Percentiles rank a stretch among this genome's conserved stretches.
Evolutionary conservation across 2,329 filamentous ascomycete genomes (phyloP).

Genomic region (Acrocalymma vagum): DNA sequence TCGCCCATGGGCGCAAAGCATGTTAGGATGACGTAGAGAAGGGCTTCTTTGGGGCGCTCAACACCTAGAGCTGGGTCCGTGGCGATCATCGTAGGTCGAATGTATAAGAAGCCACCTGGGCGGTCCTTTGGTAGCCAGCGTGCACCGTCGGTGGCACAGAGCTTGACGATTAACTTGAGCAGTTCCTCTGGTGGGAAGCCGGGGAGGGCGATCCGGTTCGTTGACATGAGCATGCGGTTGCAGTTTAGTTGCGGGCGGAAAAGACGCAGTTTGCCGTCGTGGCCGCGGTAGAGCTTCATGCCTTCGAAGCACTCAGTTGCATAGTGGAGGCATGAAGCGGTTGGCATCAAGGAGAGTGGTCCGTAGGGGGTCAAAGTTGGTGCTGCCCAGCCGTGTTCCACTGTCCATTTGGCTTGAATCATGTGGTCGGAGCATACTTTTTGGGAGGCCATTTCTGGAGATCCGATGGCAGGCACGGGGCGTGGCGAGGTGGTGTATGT

Average conservation of each 20-base stretch:
- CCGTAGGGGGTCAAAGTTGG: constrained; percentile 81
- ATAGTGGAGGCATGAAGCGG: constrained; percentile 84
- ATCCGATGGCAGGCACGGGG: constrained; percentile 50
- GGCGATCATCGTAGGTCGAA: constrained; percentile 87
- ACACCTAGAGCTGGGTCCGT: constrained; percentile 84
- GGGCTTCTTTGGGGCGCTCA: constrained; percentile 79
- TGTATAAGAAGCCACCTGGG: constrained; percentile 78
- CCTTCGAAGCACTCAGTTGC: constrained; percentile 93
- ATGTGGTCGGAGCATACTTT: constrained; percentile 82
- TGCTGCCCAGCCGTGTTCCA: constrained; percentile 71
- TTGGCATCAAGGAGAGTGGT: constrained; percentile 79
- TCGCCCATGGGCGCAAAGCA: constrained; percentile 57
- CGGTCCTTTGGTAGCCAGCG: constrained; percentile 80
- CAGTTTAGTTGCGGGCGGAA: constrained; percentile 82
- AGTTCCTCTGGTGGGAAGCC: constrained; percentile 75
- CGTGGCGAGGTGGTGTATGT: constrained; percentile 52
- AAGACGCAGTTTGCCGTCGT: constrained; percentile 75
- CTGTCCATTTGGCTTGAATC: constrained; percentile 76
- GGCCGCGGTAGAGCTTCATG: constrained; percentile 74
- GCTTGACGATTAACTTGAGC: constrained; percentile 74
- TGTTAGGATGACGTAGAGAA: constrained; percentile 80
- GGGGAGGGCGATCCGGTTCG: constrained; percentile 75
- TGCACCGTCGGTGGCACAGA: constrained; percentile 76
- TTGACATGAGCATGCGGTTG: constrained; percentile 65
- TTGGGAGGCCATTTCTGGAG: constrained; percentile 49